Evolutionary conservation across 2,329 filamentous ascomycete genomes (phyloP).

Genomic region (Fusarium lateritium): DNA sequence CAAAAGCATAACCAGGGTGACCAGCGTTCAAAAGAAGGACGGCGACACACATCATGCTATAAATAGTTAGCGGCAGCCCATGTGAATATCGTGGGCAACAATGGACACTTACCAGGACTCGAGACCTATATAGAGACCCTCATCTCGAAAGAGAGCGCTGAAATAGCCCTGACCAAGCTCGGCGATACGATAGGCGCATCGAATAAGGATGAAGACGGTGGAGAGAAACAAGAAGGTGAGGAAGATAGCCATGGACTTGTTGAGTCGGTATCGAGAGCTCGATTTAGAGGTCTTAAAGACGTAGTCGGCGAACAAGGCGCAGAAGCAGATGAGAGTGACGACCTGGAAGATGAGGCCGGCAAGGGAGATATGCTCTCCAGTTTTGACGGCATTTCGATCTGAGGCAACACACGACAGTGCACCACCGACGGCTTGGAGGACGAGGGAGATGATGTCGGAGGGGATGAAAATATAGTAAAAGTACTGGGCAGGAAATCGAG

Average conservation of each 20-base stretch:
- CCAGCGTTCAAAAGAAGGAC: slow-evolving; percentile 43
- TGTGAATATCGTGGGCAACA: not conserved
- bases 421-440: slow-evolving; percentile 67
- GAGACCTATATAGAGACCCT: slow-evolving; percentile 46
- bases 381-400: slow-evolving; percentile 48
- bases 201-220: slow-evolving; percentile 69
- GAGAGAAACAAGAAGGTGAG: slow-evolving; percentile 64
- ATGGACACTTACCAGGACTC: slow-evolving; percentile 42
- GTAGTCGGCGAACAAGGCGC: slow-evolving; percentile 59
- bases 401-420: slow-evolving; percentile 59
- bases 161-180: slow-evolving; percentile 71
- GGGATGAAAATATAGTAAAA: slow-evolving; percentile 54
- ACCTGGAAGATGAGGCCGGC: slow-evolving; percentile 68
- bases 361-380: slow-evolving; percentile 65
- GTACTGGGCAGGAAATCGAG: slow-evolving; percentile 40
- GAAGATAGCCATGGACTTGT: slow-evolving; percentile 62
- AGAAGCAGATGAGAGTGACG: slow-evolving; percentile 63
- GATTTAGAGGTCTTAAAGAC: slow-evolving; percentile 52
- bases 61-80: slow-evolving; percentile 15
- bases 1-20: slow-evolving; percentile 42
- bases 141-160: slow-evolving; percentile 46
- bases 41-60: slow-evolving; percentile 44
- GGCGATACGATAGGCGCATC: slow-evolving; percentile 71
- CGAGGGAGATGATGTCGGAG: slow-evolving; percentile 65
- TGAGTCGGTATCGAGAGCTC: slow-evolving; percentile 48